These are phyloP conservation scores for Macadamia tetraphylla DNA, from an alignment of 164 flowering plant genomes.

Conservation along the genomic window DNA sequence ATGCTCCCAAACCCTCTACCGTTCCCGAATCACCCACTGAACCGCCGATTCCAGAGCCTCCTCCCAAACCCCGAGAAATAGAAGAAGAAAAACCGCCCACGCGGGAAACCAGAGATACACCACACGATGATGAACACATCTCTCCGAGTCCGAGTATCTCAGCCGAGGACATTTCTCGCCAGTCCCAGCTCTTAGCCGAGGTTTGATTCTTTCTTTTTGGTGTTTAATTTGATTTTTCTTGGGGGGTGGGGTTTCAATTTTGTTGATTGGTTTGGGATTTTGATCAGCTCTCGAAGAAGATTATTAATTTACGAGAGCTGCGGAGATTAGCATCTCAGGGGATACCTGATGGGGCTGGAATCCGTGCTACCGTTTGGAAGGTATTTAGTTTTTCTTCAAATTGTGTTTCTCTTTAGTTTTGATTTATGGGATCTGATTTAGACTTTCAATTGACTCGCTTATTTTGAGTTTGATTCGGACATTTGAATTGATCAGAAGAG, in stretches of 20 bases:
- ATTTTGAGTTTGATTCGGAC: neutral
- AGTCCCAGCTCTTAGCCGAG: constrained; percentile 74
- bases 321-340: constrained; percentile 77
- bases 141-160: constrained; percentile 21
- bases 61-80: neutral
- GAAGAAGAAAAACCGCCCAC: constrained; percentile 13
- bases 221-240: neutral
- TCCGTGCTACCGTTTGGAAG: constrained; percentile 91
- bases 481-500: neutral
- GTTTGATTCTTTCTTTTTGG: constrained; percentile 22
- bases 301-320: constrained; percentile 60
- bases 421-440: neutral
- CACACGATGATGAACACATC: constrained; percentile 15
- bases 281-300: constrained; percentile 69
- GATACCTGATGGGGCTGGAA: constrained; percentile 76
- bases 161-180: constrained; percentile 56
- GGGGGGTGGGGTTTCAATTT: neutral
- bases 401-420: neutral
- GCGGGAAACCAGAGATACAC: constrained; percentile 21
- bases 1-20: constrained; percentile 14
- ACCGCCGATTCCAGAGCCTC: constrained; percentile 13
- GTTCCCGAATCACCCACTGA: constrained; percentile 5
- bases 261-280: constrained; percentile 2
- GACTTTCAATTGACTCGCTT: neutral
- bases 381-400: constrained; percentile 22